Evolutionary conservation across 164 flowering plant species (phyloP), one percentile per base, ranked within the genome.

Genomic region (Dillenia suffruticosa): DNA sequence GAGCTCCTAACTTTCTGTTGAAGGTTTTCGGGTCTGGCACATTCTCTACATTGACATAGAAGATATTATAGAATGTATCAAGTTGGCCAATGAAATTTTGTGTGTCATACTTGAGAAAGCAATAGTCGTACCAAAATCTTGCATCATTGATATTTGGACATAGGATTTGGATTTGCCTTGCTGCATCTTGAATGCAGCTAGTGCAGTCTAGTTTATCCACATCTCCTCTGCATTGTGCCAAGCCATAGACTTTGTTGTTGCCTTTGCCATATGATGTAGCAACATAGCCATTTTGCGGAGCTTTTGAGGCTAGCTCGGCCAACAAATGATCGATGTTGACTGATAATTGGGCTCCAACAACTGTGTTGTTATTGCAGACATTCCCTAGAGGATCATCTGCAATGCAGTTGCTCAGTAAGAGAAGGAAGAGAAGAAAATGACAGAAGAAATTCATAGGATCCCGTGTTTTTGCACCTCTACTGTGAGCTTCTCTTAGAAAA

Each of bases 221-320:
- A 52, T 85, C 90, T 26, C 80, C 82, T 51, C 87, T 63, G 75
- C 90, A 85, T 61, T 85, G 82, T 0, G 85, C 85, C 0, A 81
- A 68, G 15, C 87, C 90, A 56, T 74, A 82, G 68, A 81, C 74
- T 59, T 19, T 43, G 74, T 69, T 54, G 3, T 45, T 8, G 22
- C n/a, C 72, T 4, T 43, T 6, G 3, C 84, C 87, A 45, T 26
- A 64, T 24, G 81, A 77, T 46, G 76, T 55, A 19, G 70, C 57
- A 10, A 40, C 14, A 49, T 58, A 84, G 19, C 77, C 80, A 16
- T 57, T 24, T 51, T 13, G 13, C 19, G 66, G 4, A 8, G 78
- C 46, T 57, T 58, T 55, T 3, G 65, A n/a, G 9, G 67, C 77
- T 14, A 84, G 11, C 4, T 57, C 44, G 44, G 76, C 56, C 26